These are phyloP conservation scores for Linum trigynum DNA, from an alignment of 345 rosid genomes.

Conservation along the genomic window DNA sequence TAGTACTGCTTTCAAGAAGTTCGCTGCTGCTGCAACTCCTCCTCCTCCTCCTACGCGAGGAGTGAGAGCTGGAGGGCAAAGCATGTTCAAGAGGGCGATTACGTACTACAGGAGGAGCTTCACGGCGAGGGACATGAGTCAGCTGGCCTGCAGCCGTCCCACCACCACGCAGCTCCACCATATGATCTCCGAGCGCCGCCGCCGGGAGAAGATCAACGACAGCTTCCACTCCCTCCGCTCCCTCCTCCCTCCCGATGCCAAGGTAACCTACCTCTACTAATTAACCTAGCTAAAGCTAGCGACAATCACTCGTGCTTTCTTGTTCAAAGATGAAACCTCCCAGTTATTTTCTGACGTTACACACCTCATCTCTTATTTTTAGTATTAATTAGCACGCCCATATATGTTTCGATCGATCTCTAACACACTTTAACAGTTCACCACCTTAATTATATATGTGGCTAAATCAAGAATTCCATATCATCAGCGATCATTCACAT, in stretches of 20 bases:
- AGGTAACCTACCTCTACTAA: constrained; percentile 26
- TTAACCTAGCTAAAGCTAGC: not conserved
- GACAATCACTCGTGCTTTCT: too few species aligned
- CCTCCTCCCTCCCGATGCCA: constrained; percentile 73
- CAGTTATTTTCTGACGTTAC: too few species aligned
- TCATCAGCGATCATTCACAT: too few species aligned
- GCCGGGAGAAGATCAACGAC: constrained; percentile 87
- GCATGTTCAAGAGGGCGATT: constrained; percentile 46
- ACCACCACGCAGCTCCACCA: constrained; percentile 60
- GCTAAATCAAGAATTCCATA: too few species aligned
- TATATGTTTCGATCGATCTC: too few species aligned
- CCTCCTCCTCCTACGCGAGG: not conserved
- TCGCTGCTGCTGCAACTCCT: constrained; percentile 12
- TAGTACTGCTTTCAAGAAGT: constrained; percentile 41
- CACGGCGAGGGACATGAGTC: constrained; percentile 28
- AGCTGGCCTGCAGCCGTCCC: constrained; percentile 23
- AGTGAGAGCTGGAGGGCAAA: constrained; percentile 21
- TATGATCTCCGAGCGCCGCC: constrained; percentile 77
- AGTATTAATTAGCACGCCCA: too few species aligned
- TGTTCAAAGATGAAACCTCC: too few species aligned
- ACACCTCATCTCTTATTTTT: too few species aligned
- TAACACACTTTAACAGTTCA: too few species aligned
- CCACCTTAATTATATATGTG: too few species aligned
- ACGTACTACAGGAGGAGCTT: constrained; percentile 34
- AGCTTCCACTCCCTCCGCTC: constrained; percentile 58